Evolutionary conservation across 768 basidiomycete species (phyloP), one percentile per base, ranked within the genome.

Genomic region (Cyathus striatus): DNA sequence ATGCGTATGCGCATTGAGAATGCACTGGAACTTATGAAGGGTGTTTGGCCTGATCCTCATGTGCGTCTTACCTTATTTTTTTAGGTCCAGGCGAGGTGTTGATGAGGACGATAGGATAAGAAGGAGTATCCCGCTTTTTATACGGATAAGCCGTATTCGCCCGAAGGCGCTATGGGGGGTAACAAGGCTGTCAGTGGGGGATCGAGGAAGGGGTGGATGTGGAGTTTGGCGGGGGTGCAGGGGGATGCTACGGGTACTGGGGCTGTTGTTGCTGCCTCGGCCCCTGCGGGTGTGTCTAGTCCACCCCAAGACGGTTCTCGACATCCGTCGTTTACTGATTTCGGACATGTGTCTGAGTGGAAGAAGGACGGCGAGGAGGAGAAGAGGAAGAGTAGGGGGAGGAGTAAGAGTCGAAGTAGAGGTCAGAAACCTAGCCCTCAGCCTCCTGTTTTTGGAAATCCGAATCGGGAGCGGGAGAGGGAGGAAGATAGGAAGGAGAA

Each of bases 1-100:
- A 70, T 81, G 53, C 64, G 69, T 14, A 56, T 61, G 3, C 69
- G 76, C 14, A 77, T 86, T 45, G 57, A 58, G n/a, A 72, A 83
- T 46, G 82, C 81, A 2, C 69, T 83, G 17, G 43, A 54, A 24
- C 57, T 60, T 46, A 53, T 69, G 10, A 54, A 49, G 4, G 52
- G 43, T 27, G 65, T 62, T 62, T 12, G 16, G 30, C 16, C 30
- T 3, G 30, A 32, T 12, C n/a, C n/a, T n/a, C n/a, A n/a, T n/a
- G n/a, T n/a, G n/a, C n/a, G n/a, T n/a, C n/a, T n/a, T n/a, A n/a
- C n/a, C n/a, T n/a, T n/a, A n/a, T n/a, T n/a, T n/a, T n/a, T n/a
- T n/a, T 12, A 32, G 30, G 30, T 12, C 30, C 4, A 16, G 30
- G 30, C 30, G 30, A 12, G 12, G 30, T 12, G 16, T 32, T 32